A percentile compares a stretch with the other conserved stretches of the same genome.
Evolutionary conservation across 2,329 filamentous ascomycete genomes (phyloP).

Genomic region (Pestalotiopsis sp.): DNA sequence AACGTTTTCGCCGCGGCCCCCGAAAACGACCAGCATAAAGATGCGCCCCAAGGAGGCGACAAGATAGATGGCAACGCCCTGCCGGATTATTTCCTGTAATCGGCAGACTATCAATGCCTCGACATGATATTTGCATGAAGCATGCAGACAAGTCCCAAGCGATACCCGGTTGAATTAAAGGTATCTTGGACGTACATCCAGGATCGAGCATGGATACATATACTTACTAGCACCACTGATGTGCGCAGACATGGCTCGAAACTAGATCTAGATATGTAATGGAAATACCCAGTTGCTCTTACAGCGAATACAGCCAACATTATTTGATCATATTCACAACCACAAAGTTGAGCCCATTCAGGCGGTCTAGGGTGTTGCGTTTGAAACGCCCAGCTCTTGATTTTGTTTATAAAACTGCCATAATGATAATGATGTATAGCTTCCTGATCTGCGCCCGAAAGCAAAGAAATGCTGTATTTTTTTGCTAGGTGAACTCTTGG

Average conservation of each 20-base stretch:
- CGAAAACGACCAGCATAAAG: slow-evolving; percentile 90
- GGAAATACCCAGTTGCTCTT: slow-evolving; percentile 5
- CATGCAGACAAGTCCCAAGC: neutral
- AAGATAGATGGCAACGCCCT: slow-evolving; percentile 68
- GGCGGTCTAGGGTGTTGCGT: neutral
- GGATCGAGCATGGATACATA: neutral
- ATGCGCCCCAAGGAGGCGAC: slow-evolving; percentile 76
- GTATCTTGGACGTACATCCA: neutral
- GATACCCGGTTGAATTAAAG: neutral
- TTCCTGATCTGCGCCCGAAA: neutral
- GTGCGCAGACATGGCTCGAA: neutral
- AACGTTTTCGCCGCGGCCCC: slow-evolving; percentile 98
- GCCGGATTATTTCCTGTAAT: slow-evolving; percentile 72
- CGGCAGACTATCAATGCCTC: neutral
- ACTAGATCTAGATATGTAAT: slow-evolving; percentile 1
- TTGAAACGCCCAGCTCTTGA: neutral
- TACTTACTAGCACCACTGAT: neutral
- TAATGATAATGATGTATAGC: neutral
- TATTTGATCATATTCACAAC: neutral
- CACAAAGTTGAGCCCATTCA: neutral
- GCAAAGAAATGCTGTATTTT: neutral
- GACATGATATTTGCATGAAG: neutral
- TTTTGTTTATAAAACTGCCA: neutral
- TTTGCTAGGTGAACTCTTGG: neutral
- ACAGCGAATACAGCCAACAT: neutral